Conservation (phyloP, 2,329 filamentous ascomycete genomes). For the Fulvia fulva region DNA sequence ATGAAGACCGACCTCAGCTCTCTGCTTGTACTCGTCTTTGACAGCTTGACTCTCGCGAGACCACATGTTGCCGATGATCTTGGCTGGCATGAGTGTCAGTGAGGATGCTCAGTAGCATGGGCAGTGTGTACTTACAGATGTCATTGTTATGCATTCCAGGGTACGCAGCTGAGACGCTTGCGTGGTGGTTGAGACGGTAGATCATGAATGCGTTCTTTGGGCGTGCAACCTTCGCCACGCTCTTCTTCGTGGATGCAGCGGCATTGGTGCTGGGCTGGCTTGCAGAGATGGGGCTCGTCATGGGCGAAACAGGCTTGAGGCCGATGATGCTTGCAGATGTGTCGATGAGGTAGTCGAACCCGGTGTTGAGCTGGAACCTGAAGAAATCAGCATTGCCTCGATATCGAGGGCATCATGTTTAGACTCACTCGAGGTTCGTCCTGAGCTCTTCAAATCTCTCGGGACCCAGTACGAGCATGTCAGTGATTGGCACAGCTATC, state of each 20-base stretch:
- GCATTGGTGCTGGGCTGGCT: slow-evolving; percentile 11
- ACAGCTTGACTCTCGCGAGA: slow-evolving; percentile 6
- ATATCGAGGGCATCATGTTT: background rate
- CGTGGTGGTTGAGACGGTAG: slow-evolving; percentile 7
- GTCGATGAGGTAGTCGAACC: background rate
- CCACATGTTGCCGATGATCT: slow-evolving; percentile 1
- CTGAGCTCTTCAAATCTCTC: background rate
- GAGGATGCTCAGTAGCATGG: background rate
- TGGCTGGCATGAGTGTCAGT: slow-evolving; percentile 5
- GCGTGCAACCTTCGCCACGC: slow-evolving; percentile 9
- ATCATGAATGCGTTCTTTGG: slow-evolving; percentile 9
- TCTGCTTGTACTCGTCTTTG: slow-evolving; percentile 14
- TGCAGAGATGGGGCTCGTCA: slow-evolving; percentile 9
- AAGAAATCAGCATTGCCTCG: background rate
- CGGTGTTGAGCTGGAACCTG: background rate
- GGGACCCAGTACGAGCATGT: background rate
- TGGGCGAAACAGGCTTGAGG: background rate
- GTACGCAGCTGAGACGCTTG: background rate
- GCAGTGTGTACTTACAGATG: slow-evolving; percentile 1
- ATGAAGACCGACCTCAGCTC: background rate
- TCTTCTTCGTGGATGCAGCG: slow-evolving; percentile 12
- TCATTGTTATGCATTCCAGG: slow-evolving; percentile 6
- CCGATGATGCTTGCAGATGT: slow-evolving; percentile 2
- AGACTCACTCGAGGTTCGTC: slow-evolving; percentile 53
- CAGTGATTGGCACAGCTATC: slow-evolving; percentile 1